Evolutionary conservation across 177 flowering plant genomes (phyloP), one percentile per base, ranked within the genome.

Genomic region (Vitis hybrid): DNA sequence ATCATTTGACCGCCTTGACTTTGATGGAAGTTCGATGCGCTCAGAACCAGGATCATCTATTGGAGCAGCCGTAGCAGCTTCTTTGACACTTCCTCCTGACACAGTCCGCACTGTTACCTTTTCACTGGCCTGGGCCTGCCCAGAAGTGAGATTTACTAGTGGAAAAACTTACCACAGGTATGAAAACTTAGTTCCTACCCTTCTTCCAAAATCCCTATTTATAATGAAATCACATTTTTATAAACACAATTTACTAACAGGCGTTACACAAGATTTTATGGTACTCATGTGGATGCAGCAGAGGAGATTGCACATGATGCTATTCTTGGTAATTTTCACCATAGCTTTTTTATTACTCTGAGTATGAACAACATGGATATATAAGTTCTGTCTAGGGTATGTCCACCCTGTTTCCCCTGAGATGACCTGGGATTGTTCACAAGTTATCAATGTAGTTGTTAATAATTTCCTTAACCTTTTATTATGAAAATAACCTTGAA

Each of bases 241-340:
- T 70, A 45, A 69, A 14, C 15, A 54, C 30, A 55, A 10, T 49
- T 50, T 32, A 49, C 17, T 63, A 26, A 56, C 89, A 93, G 98
- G 88, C 92, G 97, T 32, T 93, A 93, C 72, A 88, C 96, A 55
- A 89, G 82, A 80, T 93, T 93, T 69, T 93, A 91, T 72, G 96
- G 97, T 59, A 72, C 85, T 68, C 71, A 70, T 6, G 82, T 81
- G 14, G 82, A 83, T 78, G 87, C 97, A 68, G 97, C 98, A 9
- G 82, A 80, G 45, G 71, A 73, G 60, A 84, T 91, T 77, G 95
- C 91, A 50, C 86, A 61, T 81, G 97, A 91, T 89, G 97, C 94
- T 62, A 86, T 93, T 60, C 74, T 73, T 58, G 89, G 98, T 93
- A 86, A 82, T 57, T 12, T 19, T 34, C 10, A 54, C 10, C 3